Evolutionary conservation across 2,329 filamentous ascomycete species (phyloP).

Genomic region (Didymella exigua): DNA sequence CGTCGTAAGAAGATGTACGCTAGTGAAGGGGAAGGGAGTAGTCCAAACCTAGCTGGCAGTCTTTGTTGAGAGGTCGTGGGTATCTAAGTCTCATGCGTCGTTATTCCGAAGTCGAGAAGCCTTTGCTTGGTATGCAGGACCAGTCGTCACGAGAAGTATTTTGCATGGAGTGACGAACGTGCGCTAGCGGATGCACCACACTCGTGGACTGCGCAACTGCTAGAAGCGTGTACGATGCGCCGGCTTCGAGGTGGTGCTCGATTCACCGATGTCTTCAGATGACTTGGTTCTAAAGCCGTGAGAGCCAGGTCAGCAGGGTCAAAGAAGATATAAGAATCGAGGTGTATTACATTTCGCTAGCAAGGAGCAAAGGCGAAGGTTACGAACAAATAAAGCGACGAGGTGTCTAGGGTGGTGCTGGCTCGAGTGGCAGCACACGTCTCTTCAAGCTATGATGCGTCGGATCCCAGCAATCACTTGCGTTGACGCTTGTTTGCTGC

Average conservation of each 20-base stretch:
- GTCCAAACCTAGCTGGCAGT: background rate
- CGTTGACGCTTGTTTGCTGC: slow-evolving; percentile 41
- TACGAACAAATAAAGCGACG: slow-evolving; percentile 24
- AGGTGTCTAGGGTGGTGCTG: slow-evolving; percentile 14
- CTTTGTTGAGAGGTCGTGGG: background rate
- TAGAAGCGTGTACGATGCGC: slow-evolving; percentile 14
- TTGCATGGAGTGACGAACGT: background rate
- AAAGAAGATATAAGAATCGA: slow-evolving; percentile 23
- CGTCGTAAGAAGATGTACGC: background rate
- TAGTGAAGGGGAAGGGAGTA: background rate
- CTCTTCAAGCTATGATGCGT: slow-evolving; percentile 11
- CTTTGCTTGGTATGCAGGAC: background rate
- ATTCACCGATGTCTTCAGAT: slow-evolving; percentile 13
- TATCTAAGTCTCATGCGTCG: background rate
- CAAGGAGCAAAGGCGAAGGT: slow-evolving; percentile 27
- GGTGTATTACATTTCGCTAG: slow-evolving; percentile 40
- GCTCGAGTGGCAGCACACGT: slow-evolving; percentile 2
- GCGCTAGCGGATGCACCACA: background rate
- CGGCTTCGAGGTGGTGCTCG: slow-evolving; percentile 3
- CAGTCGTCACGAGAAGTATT: background rate
- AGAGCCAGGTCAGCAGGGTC: slow-evolving; percentile 19
- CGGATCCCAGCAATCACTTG: slow-evolving; percentile 25
- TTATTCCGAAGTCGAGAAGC: background rate
- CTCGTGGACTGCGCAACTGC: background rate
- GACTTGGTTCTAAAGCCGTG: slow-evolving; percentile 19